phyloP scores from a whole-genome alignment of 805 yeast genomes.

The Sugiyamaella chiloensis region DNA sequence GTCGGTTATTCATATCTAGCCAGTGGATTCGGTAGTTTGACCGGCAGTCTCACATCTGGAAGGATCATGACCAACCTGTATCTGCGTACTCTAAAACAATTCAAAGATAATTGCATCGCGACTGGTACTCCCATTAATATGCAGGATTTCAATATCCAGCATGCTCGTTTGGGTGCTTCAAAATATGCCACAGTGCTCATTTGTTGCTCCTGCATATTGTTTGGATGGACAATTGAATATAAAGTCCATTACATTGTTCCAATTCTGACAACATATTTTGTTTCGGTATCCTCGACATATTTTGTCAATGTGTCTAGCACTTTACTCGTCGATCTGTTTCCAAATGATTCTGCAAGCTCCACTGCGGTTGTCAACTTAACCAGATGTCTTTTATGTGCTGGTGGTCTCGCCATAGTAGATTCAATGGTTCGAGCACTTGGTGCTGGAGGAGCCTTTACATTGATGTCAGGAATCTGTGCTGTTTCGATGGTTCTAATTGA shows the following conservation, averaged over 20 bases:
- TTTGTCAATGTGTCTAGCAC: constrained; percentile 55
- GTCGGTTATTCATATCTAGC: constrained; percentile 75
- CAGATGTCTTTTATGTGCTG: constrained; percentile 69
- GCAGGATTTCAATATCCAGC: constrained; percentile 52
- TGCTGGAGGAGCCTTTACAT: constrained; percentile 73
- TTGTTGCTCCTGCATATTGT: constrained; percentile 45
- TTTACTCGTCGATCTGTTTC: constrained; percentile 69
- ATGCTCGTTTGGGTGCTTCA: constrained; percentile 51
- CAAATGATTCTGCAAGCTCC: constrained; percentile 67
- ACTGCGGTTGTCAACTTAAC: constrained; percentile 68
- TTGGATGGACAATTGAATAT: constrained; percentile 70
- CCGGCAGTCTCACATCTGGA: constrained; percentile 62
- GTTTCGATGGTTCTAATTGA: constrained; percentile 11
- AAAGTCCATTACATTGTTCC: constrained; percentile 48
- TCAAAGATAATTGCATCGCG: constrained; percentile 23
- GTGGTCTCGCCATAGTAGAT: constrained; percentile 62
- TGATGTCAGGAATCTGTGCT: constrained; percentile 50
- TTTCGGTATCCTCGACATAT: constrained; percentile 57
- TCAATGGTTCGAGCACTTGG: constrained; percentile 57
- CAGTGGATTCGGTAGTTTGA: constrained; percentile 65
- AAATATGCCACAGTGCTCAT: constrained; percentile 43
- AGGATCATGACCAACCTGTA: constrained; percentile 35
- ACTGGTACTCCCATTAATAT: constrained; percentile 29
- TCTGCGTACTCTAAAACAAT: constrained; percentile 8
- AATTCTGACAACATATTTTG: constrained; percentile 56